These are phyloP conservation scores for Coniochaeta prunicola DNA, from an alignment of 2,329 filamentous ascomycete species.

Conservation along the genomic window DNA sequence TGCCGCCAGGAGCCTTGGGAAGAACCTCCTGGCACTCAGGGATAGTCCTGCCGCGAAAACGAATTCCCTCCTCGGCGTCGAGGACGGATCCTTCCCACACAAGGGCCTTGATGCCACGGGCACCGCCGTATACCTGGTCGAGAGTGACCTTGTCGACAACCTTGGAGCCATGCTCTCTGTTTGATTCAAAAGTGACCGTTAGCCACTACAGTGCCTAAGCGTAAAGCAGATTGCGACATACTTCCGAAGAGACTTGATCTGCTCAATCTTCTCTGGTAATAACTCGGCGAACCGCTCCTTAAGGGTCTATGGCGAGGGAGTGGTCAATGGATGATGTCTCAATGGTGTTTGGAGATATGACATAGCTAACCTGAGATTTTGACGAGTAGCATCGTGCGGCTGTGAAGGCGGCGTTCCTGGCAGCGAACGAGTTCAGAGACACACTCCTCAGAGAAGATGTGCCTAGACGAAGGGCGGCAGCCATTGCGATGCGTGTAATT, in stretches of 20 bases:
- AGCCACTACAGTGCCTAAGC: background rate
- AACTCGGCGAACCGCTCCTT: slow-evolving; percentile 98
- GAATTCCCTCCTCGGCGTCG: slow-evolving; percentile 97
- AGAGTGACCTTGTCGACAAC: slow-evolving; percentile 96
- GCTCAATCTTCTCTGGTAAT: slow-evolving; percentile 92
- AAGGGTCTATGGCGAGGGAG: slow-evolving; percentile 57
- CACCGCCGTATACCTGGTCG: slow-evolving; percentile 98
- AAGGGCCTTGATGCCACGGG: slow-evolving; percentile 95
- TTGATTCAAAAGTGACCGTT: background rate
- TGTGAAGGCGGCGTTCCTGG: slow-evolving; percentile 68
- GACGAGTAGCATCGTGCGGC: slow-evolving; percentile 86
- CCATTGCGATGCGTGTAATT: slow-evolving; percentile 53
- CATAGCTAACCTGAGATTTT: slow-evolving; percentile 69
- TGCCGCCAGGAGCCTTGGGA: slow-evolving; percentile 92
- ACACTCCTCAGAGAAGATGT: slow-evolving; percentile 74
- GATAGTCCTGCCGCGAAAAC: slow-evolving; percentile 98
- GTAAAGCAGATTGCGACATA: slow-evolving; percentile 37
- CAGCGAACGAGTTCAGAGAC: slow-evolving; percentile 61
- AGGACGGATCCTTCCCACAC: slow-evolving; percentile 99
- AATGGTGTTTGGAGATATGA: background rate
- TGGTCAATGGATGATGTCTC: slow-evolving; percentile 17
- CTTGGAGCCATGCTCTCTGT: slow-evolving; percentile 87
- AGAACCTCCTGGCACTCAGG: slow-evolving; percentile 97
- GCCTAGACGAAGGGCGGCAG: slow-evolving; percentile 70
- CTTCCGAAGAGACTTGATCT: slow-evolving; percentile 98